Evolutionary conservation across 2,329 filamentous ascomycete genomes (phyloP), one percentile per base, ranked within the genome.

Genomic region (Pseudonectria buxi): DNA sequence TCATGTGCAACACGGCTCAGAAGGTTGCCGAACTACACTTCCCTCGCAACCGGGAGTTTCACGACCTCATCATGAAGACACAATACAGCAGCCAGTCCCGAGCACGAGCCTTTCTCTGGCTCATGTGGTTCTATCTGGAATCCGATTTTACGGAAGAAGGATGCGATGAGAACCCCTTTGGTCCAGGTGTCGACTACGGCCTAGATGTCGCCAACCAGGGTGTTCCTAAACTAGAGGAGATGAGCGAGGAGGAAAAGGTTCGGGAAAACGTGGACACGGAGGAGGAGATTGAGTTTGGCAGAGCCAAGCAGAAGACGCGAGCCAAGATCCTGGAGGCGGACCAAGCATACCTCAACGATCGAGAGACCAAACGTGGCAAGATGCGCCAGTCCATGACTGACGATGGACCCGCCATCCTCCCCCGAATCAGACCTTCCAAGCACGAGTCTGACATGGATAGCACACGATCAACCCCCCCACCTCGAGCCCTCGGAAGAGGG

Each of bases 101-200:
- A 44, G 89, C 92, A 1, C 80, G 69, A 29, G 90, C 90, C 1
- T 98, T 98, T 50, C 66, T 98, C 14, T 98, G 92, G 92, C 69
- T 98, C 44, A 94, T 98, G 80, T 98, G 92, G 92, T 95, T 92
- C 70, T 96, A 98, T 56, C 74, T 98, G 13, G 92, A 98, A 59
- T 95, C 89, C 18, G 87, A 95, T 57, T 96, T 95, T 49, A 86
- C 86, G 0, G 79, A 83, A 49, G 86, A 95, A 52, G 87, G 86
- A 37, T 90, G 87, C 29, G 74, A 86, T 31, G 82, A 86, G 49
- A 98, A 98, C 53, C 92, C 92, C 0, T 98, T 95, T 51, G 92
- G 92, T 0, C 58, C 69, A 10, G 80, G 78, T 10, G 75, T 83
- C 3, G 78, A 81, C 52, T 83, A 83, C 43, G 73, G 69, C 7